Percentiles rank a stretch among this genome's conserved stretches.
phyloP scores from a whole-genome alignment of 768 basidiomycete species.

The Russula brevipes region DNA sequence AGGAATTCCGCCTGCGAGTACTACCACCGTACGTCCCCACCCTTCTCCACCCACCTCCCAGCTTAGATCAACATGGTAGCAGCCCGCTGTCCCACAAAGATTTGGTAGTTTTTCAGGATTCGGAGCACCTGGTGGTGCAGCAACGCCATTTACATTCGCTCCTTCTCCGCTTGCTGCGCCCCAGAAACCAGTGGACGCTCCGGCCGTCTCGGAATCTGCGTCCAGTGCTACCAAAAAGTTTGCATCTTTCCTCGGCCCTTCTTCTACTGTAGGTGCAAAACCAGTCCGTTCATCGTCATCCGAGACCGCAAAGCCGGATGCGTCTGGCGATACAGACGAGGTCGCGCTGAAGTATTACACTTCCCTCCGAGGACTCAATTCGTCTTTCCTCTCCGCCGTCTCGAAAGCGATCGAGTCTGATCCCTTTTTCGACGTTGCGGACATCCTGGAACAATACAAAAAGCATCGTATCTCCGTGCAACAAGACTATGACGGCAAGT shows the following conservation, averaged over 20 bases:
- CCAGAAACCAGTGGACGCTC: conserved; percentile 27
- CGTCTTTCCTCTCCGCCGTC: conserved; percentile 56
- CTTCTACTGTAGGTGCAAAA: conserved; percentile 9
- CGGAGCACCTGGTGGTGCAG: conserved; percentile 33
- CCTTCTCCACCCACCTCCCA: conserved; percentile 5
- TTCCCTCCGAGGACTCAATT: conserved; percentile 69
- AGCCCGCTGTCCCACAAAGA: conserved; percentile 35
- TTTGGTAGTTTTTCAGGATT: conserved; percentile 53
- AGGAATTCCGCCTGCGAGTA: conserved; percentile 25
- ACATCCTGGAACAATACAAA: conserved; percentile 55
- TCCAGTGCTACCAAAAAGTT: conserved; percentile 24
- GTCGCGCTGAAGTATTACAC: conserved; percentile 53
- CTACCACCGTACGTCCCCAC: conserved; percentile 30
- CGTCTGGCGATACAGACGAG: conserved; percentile 22
- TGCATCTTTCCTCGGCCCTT: conserved; percentile 25
- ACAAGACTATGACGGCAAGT: conserved; percentile 46
- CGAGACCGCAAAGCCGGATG: conserved; percentile 12
- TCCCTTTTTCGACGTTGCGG: conserved; percentile 62
- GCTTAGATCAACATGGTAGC: conserved; percentile 17
- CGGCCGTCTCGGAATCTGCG: conserved; percentile 25
- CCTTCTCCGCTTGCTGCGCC: conserved; percentile 29
- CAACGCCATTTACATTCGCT: conserved; percentile 40
- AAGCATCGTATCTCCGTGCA: conserved; percentile 49
- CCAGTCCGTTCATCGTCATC: conserved; percentile 13
- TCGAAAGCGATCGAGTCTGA: conserved; percentile 57